A percentile compares a stretch with the other conserved stretches of the same genome.
Evolutionary conservation across 83 land plant species (phyloP).

Genomic region (Picea abies): DNA sequence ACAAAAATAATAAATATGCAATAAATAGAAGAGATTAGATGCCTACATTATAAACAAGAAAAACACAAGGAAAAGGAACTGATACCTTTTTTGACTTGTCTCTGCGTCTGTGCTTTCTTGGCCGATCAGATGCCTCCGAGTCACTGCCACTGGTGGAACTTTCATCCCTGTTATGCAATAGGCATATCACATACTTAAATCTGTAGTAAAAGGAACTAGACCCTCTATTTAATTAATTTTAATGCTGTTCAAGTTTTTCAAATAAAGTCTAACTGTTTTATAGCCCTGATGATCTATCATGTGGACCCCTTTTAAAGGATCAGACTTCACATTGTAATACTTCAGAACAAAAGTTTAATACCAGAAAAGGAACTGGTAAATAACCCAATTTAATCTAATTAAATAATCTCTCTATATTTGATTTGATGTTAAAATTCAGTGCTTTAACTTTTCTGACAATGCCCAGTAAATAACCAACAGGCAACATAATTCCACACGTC

Average conservation of each 20-base stretch:
- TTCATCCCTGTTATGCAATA: slow-evolving; percentile 6
- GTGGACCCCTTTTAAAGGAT: neutral
- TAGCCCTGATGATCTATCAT: neutral
- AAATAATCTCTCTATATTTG: no score
- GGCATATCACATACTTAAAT: neutral
- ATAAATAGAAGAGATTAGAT: neutral
- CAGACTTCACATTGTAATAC: neutral
- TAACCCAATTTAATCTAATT: no score
- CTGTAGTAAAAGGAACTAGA: neutral
- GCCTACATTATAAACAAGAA: neutral
- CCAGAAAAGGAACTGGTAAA: no score
- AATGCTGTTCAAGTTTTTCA: neutral
- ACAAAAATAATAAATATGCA: neutral
- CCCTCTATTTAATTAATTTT: neutral
- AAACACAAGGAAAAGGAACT: neutral
- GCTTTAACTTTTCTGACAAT: neutral
- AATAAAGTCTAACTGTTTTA: neutral
- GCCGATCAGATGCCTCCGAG: slow-evolving; percentile 31
- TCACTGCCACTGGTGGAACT: slow-evolving; percentile 35
- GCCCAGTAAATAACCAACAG: neutral
- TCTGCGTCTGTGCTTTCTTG: slow-evolving; percentile 37
- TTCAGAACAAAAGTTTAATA: neutral
- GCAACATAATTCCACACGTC: neutral
- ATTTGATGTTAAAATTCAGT: neutral
- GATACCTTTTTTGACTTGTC: slow-evolving; percentile 51